These are phyloP conservation scores for Aspergillus incahuasiensis DNA, from an alignment of 495 filamentous ascomycete species.

Conservation along the genomic window DNA sequence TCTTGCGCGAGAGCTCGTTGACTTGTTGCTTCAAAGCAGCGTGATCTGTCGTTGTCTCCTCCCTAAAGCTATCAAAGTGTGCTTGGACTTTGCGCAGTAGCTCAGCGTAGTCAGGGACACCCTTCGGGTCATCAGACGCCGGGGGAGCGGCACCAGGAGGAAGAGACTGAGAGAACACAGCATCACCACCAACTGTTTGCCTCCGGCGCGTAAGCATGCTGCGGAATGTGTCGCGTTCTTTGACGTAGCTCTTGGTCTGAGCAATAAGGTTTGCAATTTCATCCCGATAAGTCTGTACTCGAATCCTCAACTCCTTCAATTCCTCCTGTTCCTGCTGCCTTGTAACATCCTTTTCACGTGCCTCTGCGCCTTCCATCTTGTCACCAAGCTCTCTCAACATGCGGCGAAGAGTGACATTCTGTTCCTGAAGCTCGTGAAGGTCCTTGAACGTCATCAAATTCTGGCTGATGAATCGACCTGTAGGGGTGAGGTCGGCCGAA, in stretches of 20 bases:
- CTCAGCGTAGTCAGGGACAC: slow-evolving; percentile 58
- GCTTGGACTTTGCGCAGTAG: slow-evolving; percentile 78
- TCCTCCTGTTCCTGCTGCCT: slow-evolving; percentile 69
- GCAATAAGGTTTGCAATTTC: slow-evolving; percentile 74
- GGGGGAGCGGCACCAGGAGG: slow-evolving; percentile 40
- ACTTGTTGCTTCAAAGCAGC: slow-evolving; percentile 80
- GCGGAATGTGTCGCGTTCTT: slow-evolving; percentile 94
- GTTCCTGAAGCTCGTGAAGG: slow-evolving; percentile 77
- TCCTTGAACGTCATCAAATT: slow-evolving; percentile 78
- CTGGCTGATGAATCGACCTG: slow-evolving; percentile 80
- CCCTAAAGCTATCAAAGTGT: slow-evolving; percentile 85
- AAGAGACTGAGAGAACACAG: slow-evolving; percentile 61
- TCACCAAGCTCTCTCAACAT: slow-evolving; percentile 79
- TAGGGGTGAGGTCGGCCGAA: slow-evolving; percentile 60
- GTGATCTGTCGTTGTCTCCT: slow-evolving; percentile 75
- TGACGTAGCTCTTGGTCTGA: slow-evolving; percentile 84
- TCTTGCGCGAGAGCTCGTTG: slow-evolving; percentile 74
- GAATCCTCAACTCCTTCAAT: slow-evolving; percentile 61
- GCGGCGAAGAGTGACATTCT: slow-evolving; percentile 78
- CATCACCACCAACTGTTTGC: slow-evolving; percentile 57
- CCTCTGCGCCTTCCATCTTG: slow-evolving; percentile 88
- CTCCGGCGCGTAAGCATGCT: slow-evolving; percentile 79
- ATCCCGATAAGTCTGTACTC: slow-evolving; percentile 57
- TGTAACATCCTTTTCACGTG: slow-evolving; percentile 60
- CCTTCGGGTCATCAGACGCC: slow-evolving; percentile 39